Evolutionary conservation across 768 basidiomycete genomes (phyloP), one percentile per base, ranked within the genome.

Genomic region (Kwoniella botswanensis): DNA sequence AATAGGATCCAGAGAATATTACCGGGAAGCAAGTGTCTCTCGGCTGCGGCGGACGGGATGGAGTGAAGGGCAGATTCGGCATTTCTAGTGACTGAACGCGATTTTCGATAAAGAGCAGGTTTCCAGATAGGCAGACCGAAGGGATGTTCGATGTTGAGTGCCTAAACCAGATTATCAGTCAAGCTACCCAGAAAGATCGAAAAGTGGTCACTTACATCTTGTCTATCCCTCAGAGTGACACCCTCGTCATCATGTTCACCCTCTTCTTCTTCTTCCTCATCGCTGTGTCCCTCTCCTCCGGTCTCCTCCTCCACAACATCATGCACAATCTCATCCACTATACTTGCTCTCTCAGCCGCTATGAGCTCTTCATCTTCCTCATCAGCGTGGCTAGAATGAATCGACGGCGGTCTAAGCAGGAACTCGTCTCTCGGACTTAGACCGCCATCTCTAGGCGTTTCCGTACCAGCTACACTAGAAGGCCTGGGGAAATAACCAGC

Each of bases 81-180:
- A 85, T 94, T 89, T 62, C 96, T 93, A 60, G 95, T 98, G 77
- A 99, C 93, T 2, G 95, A 93, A 42, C 97, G 91, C 42, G 92
- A 92, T 82, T 99, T 99, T 85, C 95, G 94, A 89, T 99, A 99
- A 68, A 99, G 84, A 0, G 97, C 97, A 22, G 97, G 97, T 84
- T 99, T 99, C 97, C 97, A 99, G 82, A 99, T 98, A 50, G 93
- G 96, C 70, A 99, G 87, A 86, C 97, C 97, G 83, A 99, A 99
- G 15, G 97, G 97, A 83, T 99, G 97, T 81, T 96, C 93, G 80
- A 97, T 95, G 85, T 99, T 99, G 82, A 98, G 97, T 77, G 86
- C 86, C 83, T 84, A 65, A 9, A 17, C 41, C 13, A 41, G 15
- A 13, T 61, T 44, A 64, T 74, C 67, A 74, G 71, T 54, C 17